Conservation (phyloP, 1,284 basidiomycete species). For the Fomitopsis palustris region DNA sequence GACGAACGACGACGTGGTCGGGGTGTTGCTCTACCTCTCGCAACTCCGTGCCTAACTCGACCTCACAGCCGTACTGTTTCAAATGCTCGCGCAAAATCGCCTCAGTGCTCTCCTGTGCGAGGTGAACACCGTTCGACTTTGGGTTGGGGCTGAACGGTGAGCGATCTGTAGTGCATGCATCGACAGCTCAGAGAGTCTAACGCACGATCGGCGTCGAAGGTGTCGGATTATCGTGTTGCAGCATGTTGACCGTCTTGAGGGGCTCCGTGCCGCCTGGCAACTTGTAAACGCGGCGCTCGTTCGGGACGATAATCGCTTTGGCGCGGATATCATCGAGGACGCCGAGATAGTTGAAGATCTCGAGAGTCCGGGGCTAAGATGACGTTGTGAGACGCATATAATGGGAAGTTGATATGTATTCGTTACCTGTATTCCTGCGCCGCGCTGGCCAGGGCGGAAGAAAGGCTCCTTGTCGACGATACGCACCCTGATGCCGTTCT, state of each 20-base stretch:
- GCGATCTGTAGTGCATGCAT: neutral
- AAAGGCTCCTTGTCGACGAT: constrained; percentile 32
- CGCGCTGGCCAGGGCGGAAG: constrained; percentile 24
- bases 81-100: constrained; percentile 29
- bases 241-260: constrained; percentile 10
- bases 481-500: constrained; percentile 28
- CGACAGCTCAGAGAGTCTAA: neutral
- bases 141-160: neutral
- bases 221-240: constrained; percentile 6
- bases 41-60: constrained; percentile 31
- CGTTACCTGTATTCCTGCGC: constrained; percentile 17
- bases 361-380: constrained; percentile 16
- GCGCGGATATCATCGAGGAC: constrained; percentile 10
- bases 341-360: constrained; percentile 22
- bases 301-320: neutral
- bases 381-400: neutral
- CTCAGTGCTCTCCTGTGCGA: constrained; percentile 28
- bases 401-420: neutral
- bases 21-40: constrained; percentile 22
- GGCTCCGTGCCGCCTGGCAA: constrained; percentile 15
- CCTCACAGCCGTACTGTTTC: constrained; percentile 18
- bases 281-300: constrained; percentile 12
- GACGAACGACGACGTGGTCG: constrained; percentile 18
- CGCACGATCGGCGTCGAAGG: constrained; percentile 22
- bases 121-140: constrained; percentile 7